phyloP scores from a whole-genome alignment of 2,329 filamentous ascomycete genomes.

The Aspergillus ochraceoroseus region DNA sequence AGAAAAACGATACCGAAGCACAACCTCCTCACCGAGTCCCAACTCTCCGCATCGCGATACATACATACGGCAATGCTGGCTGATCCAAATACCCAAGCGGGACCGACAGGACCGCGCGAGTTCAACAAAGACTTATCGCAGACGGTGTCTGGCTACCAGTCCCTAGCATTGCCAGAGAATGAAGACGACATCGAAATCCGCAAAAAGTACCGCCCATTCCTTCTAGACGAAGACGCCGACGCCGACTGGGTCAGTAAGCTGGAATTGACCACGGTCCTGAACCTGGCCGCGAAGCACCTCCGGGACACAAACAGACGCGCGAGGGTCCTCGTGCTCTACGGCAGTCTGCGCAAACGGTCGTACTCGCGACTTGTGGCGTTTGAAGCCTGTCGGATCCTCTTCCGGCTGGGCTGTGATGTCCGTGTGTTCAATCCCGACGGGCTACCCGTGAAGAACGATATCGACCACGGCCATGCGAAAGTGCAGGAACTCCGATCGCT shows the following conservation, averaged over 20 bases:
- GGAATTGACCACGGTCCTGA: constrained; percentile 51
- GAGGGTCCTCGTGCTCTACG: constrained; percentile 58
- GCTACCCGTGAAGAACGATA: constrained; percentile 60
- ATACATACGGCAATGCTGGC: too few species aligned
- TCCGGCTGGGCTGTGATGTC: constrained; percentile 62
- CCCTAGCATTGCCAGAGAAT: constrained; percentile 16
- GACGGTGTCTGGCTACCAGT: too few species aligned
- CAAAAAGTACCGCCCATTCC: constrained; percentile 54
- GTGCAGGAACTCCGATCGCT: constrained; percentile 60
- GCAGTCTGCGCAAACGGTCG: constrained; percentile 54
- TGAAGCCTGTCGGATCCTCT: constrained; percentile 58
- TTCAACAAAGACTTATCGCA: too few species aligned
- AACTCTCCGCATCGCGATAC: too few species aligned
- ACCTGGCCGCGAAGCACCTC: constrained; percentile 50
- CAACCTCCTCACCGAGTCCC: too few species aligned
- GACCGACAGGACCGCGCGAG: too few species aligned
- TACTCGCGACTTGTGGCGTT: constrained; percentile 58
- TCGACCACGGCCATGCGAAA: constrained; percentile 54
- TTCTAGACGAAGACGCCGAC: constrained; percentile 39
- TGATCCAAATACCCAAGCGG: too few species aligned
- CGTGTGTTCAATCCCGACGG: constrained; percentile 56
- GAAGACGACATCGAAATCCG: constrained; percentile 49
- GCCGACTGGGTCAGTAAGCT: constrained; percentile 55
- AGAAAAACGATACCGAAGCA: too few species aligned
- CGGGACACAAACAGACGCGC: constrained; percentile 41